Conservation (phyloP, 2,329 filamentous ascomycete species). For the Coniochaeta sp. region DNA sequence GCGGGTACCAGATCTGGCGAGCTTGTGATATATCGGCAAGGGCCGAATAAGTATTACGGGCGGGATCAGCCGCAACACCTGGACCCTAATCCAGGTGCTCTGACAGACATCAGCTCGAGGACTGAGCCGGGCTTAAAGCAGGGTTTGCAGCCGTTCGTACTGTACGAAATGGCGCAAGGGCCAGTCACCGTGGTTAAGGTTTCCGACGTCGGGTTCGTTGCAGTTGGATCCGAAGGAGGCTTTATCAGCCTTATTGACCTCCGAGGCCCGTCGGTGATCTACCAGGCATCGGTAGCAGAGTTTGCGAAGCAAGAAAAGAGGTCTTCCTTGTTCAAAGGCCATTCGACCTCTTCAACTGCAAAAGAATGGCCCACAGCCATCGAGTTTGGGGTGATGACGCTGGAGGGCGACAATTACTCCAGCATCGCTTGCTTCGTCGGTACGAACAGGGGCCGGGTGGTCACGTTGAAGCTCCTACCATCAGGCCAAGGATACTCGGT, state of each 20-base stretch:
- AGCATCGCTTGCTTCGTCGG: constrained; percentile 91
- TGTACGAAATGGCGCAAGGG: constrained; percentile 80
- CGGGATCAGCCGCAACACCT: constrained; percentile 44
- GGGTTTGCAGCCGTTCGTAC: constrained; percentile 57
- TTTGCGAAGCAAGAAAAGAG: constrained; percentile 72
- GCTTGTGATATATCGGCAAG: constrained; percentile 81
- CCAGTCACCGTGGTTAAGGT: constrained; percentile 72
- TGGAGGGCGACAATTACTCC: constrained; percentile 92
- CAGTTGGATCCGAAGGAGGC: constrained; percentile 77
- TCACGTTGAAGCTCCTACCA: constrained; percentile 86
- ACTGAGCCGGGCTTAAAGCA: constrained; percentile 69
- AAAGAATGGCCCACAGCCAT: constrained; percentile 74
- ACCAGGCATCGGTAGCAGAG: constrained; percentile 63
- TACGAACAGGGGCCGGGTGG: constrained; percentile 74
- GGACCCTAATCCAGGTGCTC: constrained; percentile 56
- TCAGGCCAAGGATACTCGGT: constrained; percentile 65
- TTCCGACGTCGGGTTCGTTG: constrained; percentile 91
- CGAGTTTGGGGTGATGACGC: constrained; percentile 87
- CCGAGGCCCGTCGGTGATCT: constrained; percentile 78
- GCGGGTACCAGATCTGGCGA: constrained; percentile 80
- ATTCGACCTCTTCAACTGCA: constrained; percentile 32
- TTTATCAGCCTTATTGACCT: constrained; percentile 78
- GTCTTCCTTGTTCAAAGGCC: constrained; percentile 59
- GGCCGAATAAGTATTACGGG: constrained; percentile 66
- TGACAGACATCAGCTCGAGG: constrained; percentile 68